Conservation (phyloP, 129 eudicot species). For the Lactuca saligna region DNA sequence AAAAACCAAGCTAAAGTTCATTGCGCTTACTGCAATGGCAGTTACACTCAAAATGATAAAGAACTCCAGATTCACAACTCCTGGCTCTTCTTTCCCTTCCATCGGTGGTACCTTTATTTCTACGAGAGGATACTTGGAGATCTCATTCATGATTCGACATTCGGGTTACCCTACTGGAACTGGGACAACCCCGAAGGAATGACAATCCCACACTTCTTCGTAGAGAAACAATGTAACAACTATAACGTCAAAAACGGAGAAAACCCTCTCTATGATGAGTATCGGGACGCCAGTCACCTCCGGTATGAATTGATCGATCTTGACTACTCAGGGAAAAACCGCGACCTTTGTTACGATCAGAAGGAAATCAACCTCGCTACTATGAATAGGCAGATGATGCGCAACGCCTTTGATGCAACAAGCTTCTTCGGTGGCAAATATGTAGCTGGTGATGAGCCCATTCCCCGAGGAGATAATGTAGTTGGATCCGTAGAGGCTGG, state of each 20-base stretch:
- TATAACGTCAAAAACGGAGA: too few relatives aligned
- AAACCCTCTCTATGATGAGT: constrained; percentile 15
- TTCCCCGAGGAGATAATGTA: background rate
- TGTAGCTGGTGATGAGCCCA: constrained; percentile 2
- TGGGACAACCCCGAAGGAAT: constrained; percentile 42
- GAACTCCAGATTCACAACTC: constrained; percentile 41
- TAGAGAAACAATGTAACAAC: background rate
- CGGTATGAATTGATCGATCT: constrained; percentile 23
- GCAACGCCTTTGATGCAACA: background rate
- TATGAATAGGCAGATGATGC: constrained; percentile 35
- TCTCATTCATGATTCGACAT: constrained; percentile 35
- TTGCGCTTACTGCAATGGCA: constrained; percentile 48
- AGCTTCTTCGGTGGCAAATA: constrained; percentile 28
- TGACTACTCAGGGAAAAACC: background rate
- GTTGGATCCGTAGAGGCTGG: constrained; percentile 32
- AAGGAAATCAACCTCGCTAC: constrained; percentile 9
- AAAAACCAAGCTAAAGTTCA: constrained; percentile 44
- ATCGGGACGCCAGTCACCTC: constrained; percentile 25
- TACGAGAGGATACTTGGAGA: constrained; percentile 42
- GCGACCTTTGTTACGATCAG: background rate
- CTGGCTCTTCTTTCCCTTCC: constrained; percentile 60
- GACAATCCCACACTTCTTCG: constrained; percentile 23
- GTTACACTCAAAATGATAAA: constrained; percentile 21
- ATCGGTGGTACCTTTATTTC: constrained; percentile 48
- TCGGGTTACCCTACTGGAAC: constrained; percentile 51